Base-by-base conservation (phyloP, 2,329 filamentous ascomycete species). In the Sporothrix luriei region DNA sequence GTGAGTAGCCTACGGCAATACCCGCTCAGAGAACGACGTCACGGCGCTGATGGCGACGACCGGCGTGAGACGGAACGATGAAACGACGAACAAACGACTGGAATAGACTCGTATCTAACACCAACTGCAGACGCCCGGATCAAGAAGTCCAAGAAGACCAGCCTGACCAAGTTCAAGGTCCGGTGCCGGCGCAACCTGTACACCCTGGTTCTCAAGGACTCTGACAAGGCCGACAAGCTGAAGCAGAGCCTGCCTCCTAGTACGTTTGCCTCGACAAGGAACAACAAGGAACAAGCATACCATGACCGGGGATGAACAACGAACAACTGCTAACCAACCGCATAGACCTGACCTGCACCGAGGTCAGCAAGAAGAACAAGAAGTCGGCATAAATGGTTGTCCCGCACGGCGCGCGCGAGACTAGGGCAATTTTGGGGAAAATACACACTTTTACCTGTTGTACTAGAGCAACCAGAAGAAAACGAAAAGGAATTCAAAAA, bases 161-260 rank as follows among this genome's bases (percentile, higher is more conserved):
- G 90, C 82, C 90, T 94, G 88, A 94, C 95, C 90, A 99, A 99
- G 91, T 98, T 99, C 93, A 99, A 99, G 93, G 94, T 99, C 88
- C 93, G 95, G 84, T 98, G 95, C 91, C 88, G 92, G 82, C 89
- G 90, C 80, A 90, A 95, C 88, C 88, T 99, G 78, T 99, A 99
- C 91, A 97, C 95, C 78, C 90, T 99, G 78, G 92, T 97, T 82
- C 90, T 99, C 79, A 97, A 97, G 90, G 95, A 99, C 86, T 88
- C 89, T 80, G 95, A 97, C 82, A 98, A 98, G 92, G 96, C 94
- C 84, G 95, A 98, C 87, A 99, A 99, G 92, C 90, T 99, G 78
- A 98, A 97, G 93, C 94, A 98, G 89, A 93, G 90, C 82, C 88
- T 99, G 75, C 96, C 95, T 79, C 96, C 95, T 78, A 92, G 95